Base-by-base conservation (phyloP, 1,284 basidiomycete species). In the Cryptococcus sp. region DNA sequence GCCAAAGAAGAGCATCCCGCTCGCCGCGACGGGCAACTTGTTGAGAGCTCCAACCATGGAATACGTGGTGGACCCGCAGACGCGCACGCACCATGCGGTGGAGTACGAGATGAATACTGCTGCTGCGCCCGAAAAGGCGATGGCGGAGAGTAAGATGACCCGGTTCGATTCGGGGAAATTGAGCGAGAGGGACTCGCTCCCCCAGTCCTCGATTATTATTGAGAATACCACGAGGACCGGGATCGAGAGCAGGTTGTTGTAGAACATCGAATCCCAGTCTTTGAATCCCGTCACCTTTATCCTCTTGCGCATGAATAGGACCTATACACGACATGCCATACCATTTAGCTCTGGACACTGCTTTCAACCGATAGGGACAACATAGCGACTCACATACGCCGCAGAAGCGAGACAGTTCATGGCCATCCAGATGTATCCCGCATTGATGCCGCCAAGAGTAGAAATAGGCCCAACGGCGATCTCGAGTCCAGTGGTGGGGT, bases 211-310 rank as follows among this genome's bases (percentile, higher is more conserved):
- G 39, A 89, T 81, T 50, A 94, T 68, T 62, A 99, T 71, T 7
- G 94, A 97, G 74, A 89, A 91, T 60, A 93, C 68, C 41, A 86
- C 82, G 41, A 99, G 82, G 27, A 98, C 86, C 41, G 96, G 93
- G 67, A 99, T 93, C 30, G 92, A 96, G 46, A 99, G 83, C 52
- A 98, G 79, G 79, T 99, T 99, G 83, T 97, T 98, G 83, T 98
- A 99, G 81, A 92, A 97, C 95, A 99, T 98, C 25, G 95, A 91
- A 76, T 99, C 96, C 94, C 93, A 97, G 75, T 99, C 95, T 62
- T 93, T 95, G 82, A 99, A 99, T 47, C 92, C 92, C 15, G 93
- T 98, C 46, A 85, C 78, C 82, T 99, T 99, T 83, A 99, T 99
- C 57, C 90, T 85, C 79, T 96, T 98, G 64, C 96, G 87, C 96